phyloP scores from a whole-genome alignment of 2,329 filamentous ascomycete genomes.

The Calonectria leucothoes region DNA sequence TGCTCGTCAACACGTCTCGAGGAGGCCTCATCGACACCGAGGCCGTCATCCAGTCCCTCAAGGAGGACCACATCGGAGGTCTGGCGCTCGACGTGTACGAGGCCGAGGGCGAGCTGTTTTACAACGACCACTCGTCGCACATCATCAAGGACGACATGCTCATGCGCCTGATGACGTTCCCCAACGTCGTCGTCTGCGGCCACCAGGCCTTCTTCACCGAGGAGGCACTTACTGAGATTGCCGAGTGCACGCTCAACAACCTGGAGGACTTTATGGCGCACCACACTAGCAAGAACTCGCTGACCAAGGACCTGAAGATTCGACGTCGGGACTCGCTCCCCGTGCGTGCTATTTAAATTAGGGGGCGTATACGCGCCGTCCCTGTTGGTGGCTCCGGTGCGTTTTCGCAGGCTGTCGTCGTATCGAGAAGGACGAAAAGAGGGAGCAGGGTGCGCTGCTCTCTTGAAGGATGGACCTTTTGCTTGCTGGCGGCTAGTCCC shows the following conservation, averaged over 20 bases:
- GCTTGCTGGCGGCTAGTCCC: background rate
- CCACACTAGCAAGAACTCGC: constrained; percentile 47
- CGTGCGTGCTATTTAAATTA: constrained; percentile 45
- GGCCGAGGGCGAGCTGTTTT: constrained; percentile 72
- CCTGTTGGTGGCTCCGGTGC: background rate
- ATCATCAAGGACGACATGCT: constrained; percentile 76
- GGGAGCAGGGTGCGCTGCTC: constrained; percentile 5
- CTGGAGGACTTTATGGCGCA: constrained; percentile 57
- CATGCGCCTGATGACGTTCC: constrained; percentile 75
- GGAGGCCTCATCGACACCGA: constrained; percentile 72
- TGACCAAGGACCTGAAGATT: constrained; percentile 44
- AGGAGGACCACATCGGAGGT: constrained; percentile 69
- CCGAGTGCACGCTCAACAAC: constrained; percentile 69
- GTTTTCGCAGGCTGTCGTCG: constrained; percentile 9
- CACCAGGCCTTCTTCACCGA: constrained; percentile 78
- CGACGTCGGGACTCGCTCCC: constrained; percentile 44
- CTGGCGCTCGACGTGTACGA: constrained; percentile 78
- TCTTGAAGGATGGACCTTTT: background rate
- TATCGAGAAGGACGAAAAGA: background rate
- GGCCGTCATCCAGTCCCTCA: constrained; percentile 70
- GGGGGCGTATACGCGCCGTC: background rate
- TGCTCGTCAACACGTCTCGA: constrained; percentile 76
- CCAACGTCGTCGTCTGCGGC: constrained; percentile 74
- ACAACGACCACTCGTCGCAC: constrained; percentile 72
- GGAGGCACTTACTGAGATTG: constrained; percentile 73